phyloP scores from a whole-genome alignment of 495 filamentous ascomycete species.

The Echria macrotheca region DNA sequence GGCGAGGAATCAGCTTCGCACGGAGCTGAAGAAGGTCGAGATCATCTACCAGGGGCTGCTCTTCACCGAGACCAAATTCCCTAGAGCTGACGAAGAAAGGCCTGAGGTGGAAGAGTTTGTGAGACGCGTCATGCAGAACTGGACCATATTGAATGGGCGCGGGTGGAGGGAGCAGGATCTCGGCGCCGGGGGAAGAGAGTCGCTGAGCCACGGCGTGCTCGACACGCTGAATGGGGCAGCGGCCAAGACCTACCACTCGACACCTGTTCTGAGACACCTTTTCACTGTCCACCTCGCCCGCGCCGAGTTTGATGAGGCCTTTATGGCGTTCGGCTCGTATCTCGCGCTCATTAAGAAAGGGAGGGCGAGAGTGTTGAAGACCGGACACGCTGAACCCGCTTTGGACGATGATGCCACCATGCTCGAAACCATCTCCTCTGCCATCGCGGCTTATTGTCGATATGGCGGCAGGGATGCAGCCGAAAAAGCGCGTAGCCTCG shows the following conservation, averaged over 20 bases:
- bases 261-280: slow-evolving; percentile 74
- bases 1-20: slow-evolving; percentile 58
- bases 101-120: slow-evolving; percentile 76
- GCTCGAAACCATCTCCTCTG: slow-evolving; percentile 69
- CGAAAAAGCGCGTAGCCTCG: slow-evolving; percentile 68
- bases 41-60: slow-evolving; percentile 65
- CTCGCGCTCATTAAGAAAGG: slow-evolving; percentile 75
- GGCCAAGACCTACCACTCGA: slow-evolving; percentile 90
- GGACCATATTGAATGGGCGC: slow-evolving; percentile 69
- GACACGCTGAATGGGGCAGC: slow-evolving; percentile 85
- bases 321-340: slow-evolving; percentile 84
- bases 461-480: slow-evolving; percentile 70
- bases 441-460: slow-evolving; percentile 72
- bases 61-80: slow-evolving; percentile 71
- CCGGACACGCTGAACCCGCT: slow-evolving; percentile 62
- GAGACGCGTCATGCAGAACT: slow-evolving; percentile 74
- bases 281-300: slow-evolving; percentile 82
- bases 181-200: slow-evolving; percentile 69
- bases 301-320: slow-evolving; percentile 82
- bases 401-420: slow-evolving; percentile 73
- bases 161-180: slow-evolving; percentile 73
- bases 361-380: slow-evolving; percentile 73
- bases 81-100: slow-evolving; percentile 69
- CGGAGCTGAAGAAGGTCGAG: slow-evolving; percentile 71
- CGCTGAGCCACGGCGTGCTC: slow-evolving; percentile 63